Percentiles rank a stretch among this genome's conserved stretches.
Conservation (phyloP, 2,329 filamentous ascomycete genomes). For the Talaromyces sp. region DNA sequence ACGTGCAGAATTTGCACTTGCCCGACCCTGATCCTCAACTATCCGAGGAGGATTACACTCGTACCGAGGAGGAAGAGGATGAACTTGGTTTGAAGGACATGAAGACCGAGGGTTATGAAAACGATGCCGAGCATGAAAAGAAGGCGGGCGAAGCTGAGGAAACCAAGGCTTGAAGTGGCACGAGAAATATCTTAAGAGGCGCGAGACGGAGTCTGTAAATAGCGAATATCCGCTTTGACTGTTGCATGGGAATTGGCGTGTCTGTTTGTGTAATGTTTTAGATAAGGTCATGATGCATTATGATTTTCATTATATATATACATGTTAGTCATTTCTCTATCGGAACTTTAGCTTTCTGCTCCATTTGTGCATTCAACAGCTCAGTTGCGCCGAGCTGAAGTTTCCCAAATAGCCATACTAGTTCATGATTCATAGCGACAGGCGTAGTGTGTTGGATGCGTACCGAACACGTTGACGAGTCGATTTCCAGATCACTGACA, state of each 20-base stretch:
- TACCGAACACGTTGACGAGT: neutral
- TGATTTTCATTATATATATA: neutral
- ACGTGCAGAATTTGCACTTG: slow-evolving; percentile 79
- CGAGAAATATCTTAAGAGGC: neutral
- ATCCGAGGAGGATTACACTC: slow-evolving; percentile 73
- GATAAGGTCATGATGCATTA: slow-evolving; percentile 7
- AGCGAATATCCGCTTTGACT: neutral
- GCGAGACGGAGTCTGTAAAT: slow-evolving; percentile 16
- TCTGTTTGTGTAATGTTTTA: slow-evolving; percentile 17
- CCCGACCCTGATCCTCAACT: slow-evolving; percentile 83
- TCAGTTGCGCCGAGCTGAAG: too few relatives aligned
- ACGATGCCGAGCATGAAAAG: slow-evolving; percentile 39
- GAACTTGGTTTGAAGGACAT: slow-evolving; percentile 88
- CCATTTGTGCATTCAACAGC: neutral
- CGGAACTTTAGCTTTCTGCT: neutral
- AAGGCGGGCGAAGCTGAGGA: slow-evolving; percentile 27
- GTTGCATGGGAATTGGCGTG: slow-evolving; percentile 10
- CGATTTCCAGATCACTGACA: neutral
- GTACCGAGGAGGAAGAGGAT: slow-evolving; percentile 90
- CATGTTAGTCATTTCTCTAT: neutral
- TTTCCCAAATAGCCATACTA: neutral
- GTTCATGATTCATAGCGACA: neutral
- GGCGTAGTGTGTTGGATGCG: neutral
- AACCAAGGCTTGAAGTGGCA: slow-evolving; percentile 20
- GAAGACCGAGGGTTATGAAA: slow-evolving; percentile 82